Evolutionary conservation across 2,329 filamentous ascomycete species (phyloP).

Genomic region (Penicillium crustosum): DNA sequence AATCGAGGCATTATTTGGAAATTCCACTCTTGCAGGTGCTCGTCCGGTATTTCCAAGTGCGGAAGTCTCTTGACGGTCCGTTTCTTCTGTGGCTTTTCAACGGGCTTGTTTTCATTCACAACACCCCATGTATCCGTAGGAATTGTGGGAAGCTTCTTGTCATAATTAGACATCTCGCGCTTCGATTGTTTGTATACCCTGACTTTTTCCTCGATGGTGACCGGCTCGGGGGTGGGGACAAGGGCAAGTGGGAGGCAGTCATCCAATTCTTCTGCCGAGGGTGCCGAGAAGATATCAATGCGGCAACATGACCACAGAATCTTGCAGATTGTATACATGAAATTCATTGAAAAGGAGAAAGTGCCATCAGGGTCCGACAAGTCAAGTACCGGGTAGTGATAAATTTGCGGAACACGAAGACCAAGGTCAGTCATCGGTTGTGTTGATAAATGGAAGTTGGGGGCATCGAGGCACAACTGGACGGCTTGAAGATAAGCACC

Average conservation of each 20-base stretch:
- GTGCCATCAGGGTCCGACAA: conserved; percentile 42
- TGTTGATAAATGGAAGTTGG: conserved; percentile 50
- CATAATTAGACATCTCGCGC: conserved; percentile 17
- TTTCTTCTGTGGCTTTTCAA: conserved; percentile 39
- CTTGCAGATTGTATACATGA: conserved; percentile 45
- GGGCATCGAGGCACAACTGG: conserved; percentile 60
- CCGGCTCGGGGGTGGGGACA: conserved; percentile 35
- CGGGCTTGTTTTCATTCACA: conserved; percentile 26
- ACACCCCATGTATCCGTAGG: conserved; percentile 15
- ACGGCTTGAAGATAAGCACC: conserved; percentile 63
- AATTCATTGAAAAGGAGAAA: conserved; percentile 47
- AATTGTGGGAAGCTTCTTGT: conserved; percentile 21
- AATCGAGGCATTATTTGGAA: conserved; percentile 57
- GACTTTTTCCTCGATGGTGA: conserved; percentile 22
- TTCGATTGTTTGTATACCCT: conserved; percentile 16
- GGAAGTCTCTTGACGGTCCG: conserved; percentile 47
- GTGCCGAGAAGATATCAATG: conserved; percentile 44
- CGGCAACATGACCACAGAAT: conserved; percentile 44
- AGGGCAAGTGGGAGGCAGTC: conserved; percentile 45
- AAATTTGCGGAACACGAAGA: conserved; percentile 43
- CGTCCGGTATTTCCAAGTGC: conserved; percentile 54
- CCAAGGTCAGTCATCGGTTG: conserved; percentile 44
- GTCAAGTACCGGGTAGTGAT: conserved; percentile 45
- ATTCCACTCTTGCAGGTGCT: conserved; percentile 60
- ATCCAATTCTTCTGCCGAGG: conserved; percentile 42